Evolutionary conservation across 2,329 filamentous ascomycete species (phyloP).

Genomic region (Xenoacremonium recifei): DNA sequence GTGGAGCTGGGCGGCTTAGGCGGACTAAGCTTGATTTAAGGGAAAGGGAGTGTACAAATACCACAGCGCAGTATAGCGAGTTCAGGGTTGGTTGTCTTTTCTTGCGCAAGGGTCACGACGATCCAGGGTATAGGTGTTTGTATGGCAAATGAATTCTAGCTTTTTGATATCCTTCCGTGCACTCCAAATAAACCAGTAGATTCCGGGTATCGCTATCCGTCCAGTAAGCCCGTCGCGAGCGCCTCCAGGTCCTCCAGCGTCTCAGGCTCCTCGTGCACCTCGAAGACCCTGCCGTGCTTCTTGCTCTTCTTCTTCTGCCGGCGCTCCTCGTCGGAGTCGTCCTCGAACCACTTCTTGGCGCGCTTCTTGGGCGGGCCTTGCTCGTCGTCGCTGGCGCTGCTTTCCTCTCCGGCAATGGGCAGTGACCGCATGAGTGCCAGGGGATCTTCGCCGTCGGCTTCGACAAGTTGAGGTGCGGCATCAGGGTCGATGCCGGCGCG

Average conservation of each 20-base stretch:
- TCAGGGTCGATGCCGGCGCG: constrained; percentile 25
- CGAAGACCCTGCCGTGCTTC: constrained; percentile 54
- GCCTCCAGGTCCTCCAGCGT: constrained; percentile 77
- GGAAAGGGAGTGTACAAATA: too few relatives aligned
- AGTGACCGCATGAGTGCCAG: constrained; percentile 58
- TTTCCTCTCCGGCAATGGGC: constrained; percentile 43
- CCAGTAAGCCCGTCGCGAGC: constrained; percentile 70
- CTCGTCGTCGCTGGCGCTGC: constrained; percentile 32
- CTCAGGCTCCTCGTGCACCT: constrained; percentile 67
- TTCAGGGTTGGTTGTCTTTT: too few relatives aligned
- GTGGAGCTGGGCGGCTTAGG: constrained; percentile 16
- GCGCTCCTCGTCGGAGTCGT: constrained; percentile 57
- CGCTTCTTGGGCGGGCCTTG: constrained; percentile 54
- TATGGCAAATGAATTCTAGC: too few relatives aligned
- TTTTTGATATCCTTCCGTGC: too few relatives aligned
- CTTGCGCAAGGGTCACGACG: too few relatives aligned
- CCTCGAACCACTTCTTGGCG: constrained; percentile 78
- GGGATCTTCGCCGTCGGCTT: constrained; percentile 50
- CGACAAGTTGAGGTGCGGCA: constrained; percentile 29
- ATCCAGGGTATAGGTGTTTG: too few relatives aligned
- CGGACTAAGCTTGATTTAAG: too few relatives aligned
- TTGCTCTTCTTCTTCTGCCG: constrained; percentile 39
- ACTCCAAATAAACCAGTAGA: too few relatives aligned
- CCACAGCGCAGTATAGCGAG: too few relatives aligned
- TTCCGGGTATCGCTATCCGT: constrained; percentile 38